Evolutionary conservation across 2,329 filamentous ascomycete species (phyloP).

Genomic region (Sordariomycetes sp.): DNA sequence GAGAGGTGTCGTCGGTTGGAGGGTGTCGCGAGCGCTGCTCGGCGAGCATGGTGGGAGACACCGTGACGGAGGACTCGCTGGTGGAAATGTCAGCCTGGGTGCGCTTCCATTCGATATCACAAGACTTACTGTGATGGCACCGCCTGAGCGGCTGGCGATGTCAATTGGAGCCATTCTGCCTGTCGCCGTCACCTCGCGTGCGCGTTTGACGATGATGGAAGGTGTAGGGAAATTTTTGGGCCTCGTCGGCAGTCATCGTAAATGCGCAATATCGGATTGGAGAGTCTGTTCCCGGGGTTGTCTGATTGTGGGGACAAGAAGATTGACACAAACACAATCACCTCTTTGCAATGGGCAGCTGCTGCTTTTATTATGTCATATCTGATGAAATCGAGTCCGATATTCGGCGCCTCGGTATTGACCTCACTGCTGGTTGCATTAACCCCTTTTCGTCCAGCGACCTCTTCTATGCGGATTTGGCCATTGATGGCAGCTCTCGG

Average conservation of each 20-base stretch:
- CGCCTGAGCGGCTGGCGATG: slow-evolving; percentile 37
- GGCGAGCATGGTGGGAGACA: slow-evolving; percentile 19
- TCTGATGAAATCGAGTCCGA: neutral
- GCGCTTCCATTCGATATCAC: no score
- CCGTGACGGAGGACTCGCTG: slow-evolving; percentile 28
- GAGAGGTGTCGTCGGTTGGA: slow-evolving; percentile 26
- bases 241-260: slow-evolving; percentile 17
- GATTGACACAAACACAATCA: no score
- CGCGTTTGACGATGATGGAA: slow-evolving; percentile 1
- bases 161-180: slow-evolving; percentile 40
- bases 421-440: no score
- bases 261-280: slow-evolving; percentile 26
- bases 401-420: slow-evolving; percentile 1
- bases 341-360: no score
- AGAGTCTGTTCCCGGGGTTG: slow-evolving; percentile 3
- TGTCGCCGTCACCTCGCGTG: neutral
- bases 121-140: slow-evolving; percentile 32
- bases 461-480: no score
- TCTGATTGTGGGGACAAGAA: neutral
- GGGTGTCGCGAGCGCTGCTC: slow-evolving; percentile 11
- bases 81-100: slow-evolving; percentile 2
- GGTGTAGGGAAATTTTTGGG: slow-evolving; percentile 14
- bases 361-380: no score
- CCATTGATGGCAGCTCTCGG: no score
- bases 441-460: no score